These are phyloP conservation scores for Corymbia calophylla DNA, from an alignment of 441 rosid species.

Conservation along the genomic window DNA sequence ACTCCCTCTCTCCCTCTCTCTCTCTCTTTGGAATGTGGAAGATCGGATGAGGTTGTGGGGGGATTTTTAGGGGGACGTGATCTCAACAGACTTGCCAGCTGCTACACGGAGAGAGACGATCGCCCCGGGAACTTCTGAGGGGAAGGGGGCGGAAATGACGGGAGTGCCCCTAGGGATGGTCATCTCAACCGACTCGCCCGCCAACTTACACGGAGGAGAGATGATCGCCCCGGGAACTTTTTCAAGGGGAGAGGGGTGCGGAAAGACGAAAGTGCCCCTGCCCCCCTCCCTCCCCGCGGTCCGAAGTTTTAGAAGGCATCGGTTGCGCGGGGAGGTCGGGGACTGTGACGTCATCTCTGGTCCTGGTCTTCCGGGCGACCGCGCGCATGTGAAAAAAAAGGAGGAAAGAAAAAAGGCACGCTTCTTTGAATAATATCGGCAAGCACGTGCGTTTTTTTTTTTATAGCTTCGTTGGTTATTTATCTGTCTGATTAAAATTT, in stretches of 20 bases:
- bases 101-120: neutral
- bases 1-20: neutral
- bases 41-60: too few relatives aligned
- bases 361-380: neutral
- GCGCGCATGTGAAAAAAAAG: neutral
- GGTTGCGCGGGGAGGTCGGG: neutral
- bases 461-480: too few relatives aligned
- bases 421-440: too few relatives aligned
- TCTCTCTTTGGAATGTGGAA: neutral
- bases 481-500: too few relatives aligned
- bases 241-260: neutral
- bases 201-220: neutral
- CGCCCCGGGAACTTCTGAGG: neutral
- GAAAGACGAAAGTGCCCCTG: neutral
- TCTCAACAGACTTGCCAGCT: neutral
- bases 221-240: neutral
- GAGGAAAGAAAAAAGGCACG: neutral
- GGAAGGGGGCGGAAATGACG: neutral
- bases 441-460: too few relatives aligned
- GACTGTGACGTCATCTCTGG: neutral
- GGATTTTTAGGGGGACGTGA: too few relatives aligned
- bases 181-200: neutral
- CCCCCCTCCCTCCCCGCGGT: too few relatives aligned
- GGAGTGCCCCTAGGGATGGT: neutral
- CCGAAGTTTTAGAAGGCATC: neutral